Evolutionary conservation across 1,284 basidiomycete species (phyloP).

Genomic region (Heterobasidion irregulare): DNA sequence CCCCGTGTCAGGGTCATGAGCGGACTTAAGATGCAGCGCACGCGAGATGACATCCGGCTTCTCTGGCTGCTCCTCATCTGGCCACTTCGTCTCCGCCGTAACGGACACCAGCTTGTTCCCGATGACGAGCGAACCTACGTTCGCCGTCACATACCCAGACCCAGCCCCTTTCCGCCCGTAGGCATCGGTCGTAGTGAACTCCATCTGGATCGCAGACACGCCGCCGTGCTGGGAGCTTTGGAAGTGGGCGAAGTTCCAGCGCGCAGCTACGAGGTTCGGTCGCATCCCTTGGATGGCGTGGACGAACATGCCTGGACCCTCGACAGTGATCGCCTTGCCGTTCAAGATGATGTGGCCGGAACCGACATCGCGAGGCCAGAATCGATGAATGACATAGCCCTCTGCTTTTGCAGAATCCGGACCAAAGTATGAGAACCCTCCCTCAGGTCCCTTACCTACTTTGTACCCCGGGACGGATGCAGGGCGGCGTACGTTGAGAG

Average conservation of each 20-base stretch:
- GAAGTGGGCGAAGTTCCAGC: conserved; percentile 98
- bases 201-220: conserved; percentile 90
- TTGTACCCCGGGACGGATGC: conserved; percentile 83
- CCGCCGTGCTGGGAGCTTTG: conserved; percentile 63
- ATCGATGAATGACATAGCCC: conserved; percentile 86
- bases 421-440: conserved; percentile 91
- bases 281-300: conserved; percentile 99
- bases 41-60: conserved; percentile 50
- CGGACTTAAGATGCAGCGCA: conserved; percentile 58
- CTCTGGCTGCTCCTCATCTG: conserved; percentile 42
- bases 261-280: conserved; percentile 85
- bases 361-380: conserved; percentile 75
- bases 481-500: conserved; percentile 67
- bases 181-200: conserved; percentile 80
- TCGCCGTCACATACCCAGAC: conserved; percentile 77
- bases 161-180: conserved; percentile 71
- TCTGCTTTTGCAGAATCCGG: conserved; percentile 66
- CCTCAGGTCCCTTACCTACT: conserved; percentile 80
- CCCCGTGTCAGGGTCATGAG: conserved; percentile 68
- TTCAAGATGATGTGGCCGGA: conserved; percentile 69
- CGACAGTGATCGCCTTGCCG: conserved; percentile 58
- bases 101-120: conserved; percentile 70
- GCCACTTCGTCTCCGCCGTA: conserved; percentile 63
- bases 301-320: conserved; percentile 86
- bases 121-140: conserved; percentile 78